Evolutionary conservation across 2,329 filamentous ascomycete species (phyloP).

Genomic region (Fusarium brachygibbosum): DNA sequence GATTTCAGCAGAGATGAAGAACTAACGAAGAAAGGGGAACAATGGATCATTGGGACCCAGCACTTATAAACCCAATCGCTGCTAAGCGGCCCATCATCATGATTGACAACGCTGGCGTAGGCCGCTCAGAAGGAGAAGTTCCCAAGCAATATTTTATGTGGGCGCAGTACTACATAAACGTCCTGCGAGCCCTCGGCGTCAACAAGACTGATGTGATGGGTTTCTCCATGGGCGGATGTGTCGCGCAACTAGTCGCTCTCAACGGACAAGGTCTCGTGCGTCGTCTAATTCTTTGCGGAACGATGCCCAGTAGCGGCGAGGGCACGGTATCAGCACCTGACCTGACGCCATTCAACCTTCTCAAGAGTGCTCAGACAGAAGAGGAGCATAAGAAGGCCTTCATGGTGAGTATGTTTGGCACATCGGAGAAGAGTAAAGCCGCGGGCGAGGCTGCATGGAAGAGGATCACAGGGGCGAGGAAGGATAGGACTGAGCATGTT

Average conservation of each 20-base stretch:
- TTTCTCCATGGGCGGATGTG: slow-evolving; percentile 64
- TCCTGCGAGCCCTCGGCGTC: slow-evolving; percentile 56
- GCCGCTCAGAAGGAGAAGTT: slow-evolving; percentile 59
- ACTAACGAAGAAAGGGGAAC: slow-evolving; percentile 49
- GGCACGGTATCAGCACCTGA: slow-evolving; percentile 52
- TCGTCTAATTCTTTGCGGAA: slow-evolving; percentile 60
- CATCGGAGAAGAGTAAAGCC: slow-evolving; percentile 50
- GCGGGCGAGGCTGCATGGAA: slow-evolving; percentile 54
- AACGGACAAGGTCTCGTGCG: slow-evolving; percentile 55
- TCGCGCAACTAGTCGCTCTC: slow-evolving; percentile 61
- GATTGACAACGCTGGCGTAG: slow-evolving; percentile 64
- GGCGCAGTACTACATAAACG: slow-evolving; percentile 54
- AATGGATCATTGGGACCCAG: slow-evolving; percentile 60
- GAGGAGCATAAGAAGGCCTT: slow-evolving; percentile 54
- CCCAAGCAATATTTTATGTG: slow-evolving; percentile 51
- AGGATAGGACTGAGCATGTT: slow-evolving; percentile 47
- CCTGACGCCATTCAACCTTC: slow-evolving; percentile 52
- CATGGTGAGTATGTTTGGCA: slow-evolving; percentile 53
- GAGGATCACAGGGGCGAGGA: slow-evolving; percentile 51
- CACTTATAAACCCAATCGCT: slow-evolving; percentile 61
- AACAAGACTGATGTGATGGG: slow-evolving; percentile 60
- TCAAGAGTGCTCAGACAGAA: slow-evolving; percentile 51
- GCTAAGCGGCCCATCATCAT: slow-evolving; percentile 59
- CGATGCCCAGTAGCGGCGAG: slow-evolving; percentile 56
- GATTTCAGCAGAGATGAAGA: not conserved